These are phyloP conservation scores for Phytophthora idaei DNA, from an alignment of 352 stramenopile species.

Conservation along the genomic window DNA sequence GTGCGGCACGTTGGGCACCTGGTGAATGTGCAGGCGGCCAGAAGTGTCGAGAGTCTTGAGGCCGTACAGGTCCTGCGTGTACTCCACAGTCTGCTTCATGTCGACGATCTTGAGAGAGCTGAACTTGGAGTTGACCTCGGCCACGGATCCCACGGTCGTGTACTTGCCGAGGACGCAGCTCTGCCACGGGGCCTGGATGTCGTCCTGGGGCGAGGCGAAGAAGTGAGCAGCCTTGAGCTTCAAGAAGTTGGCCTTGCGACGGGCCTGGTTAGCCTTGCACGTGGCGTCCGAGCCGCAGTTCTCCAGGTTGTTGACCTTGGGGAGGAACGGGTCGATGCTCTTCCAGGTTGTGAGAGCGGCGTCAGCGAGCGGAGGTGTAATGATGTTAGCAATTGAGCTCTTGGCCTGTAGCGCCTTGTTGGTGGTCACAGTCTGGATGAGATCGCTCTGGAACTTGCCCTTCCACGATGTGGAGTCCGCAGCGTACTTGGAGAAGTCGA, in stretches of 20 bases:
- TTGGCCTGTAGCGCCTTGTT: conserved; percentile 34
- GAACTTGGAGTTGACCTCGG: conserved; percentile 43
- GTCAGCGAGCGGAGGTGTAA: conserved; percentile 33
- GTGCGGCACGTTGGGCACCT: conserved; percentile 39
- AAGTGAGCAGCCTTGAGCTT: conserved; percentile 52
- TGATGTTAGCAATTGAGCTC: conserved; percentile 45
- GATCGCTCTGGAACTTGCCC: conserved; percentile 52
- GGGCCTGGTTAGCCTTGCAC: conserved; percentile 30
- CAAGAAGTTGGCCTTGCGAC: conserved; percentile 51
- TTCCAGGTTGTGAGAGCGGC: conserved; percentile 41
- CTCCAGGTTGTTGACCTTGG: conserved; percentile 46
- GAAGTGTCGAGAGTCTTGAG: conserved; percentile 43
- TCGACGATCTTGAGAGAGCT: conserved; percentile 32
- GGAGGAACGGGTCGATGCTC: conserved; percentile 42
- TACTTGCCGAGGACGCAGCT: conserved; percentile 41
- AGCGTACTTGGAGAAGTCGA: conserved; percentile 52
- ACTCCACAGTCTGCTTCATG: conserved; percentile 45
- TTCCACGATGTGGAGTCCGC: conserved; percentile 30
- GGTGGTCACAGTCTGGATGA: conserved; percentile 35
- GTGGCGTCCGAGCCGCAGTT: conserved; percentile 18
- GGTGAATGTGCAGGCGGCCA: conserved; percentile 31
- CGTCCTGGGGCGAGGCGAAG: conserved; percentile 54
- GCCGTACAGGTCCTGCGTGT: conserved; percentile 44
- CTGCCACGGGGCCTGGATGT: conserved; percentile 50
- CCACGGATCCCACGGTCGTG: conserved; percentile 35